These are phyloP conservation scores for Zymoseptoria crescenta DNA, from an alignment of 2,329 filamentous ascomycete species.

Conservation along the genomic window DNA sequence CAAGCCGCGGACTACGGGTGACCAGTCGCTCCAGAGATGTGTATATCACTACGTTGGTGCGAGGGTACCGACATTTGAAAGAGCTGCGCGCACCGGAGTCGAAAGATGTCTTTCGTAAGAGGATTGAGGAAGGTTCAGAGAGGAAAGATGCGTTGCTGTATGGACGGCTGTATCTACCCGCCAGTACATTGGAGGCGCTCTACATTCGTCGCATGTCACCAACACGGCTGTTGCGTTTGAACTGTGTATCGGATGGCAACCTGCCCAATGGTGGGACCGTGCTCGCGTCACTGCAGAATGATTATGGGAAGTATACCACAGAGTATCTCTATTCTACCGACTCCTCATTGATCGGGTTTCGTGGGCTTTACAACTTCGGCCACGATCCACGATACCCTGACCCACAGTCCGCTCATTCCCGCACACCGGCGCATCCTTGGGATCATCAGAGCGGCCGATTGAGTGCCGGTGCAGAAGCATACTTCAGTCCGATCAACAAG, in stretches of 20 bases:
- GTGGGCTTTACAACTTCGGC: conserved; percentile 92
- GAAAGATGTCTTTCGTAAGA: conserved; percentile 39
- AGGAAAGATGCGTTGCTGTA: conserved; percentile 60
- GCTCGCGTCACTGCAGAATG: conserved; percentile 67
- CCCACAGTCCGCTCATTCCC: conserved; percentile 10
- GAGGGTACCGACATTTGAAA: conserved; percentile 72
- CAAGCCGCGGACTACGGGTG: conserved; percentile 66
- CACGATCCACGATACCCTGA: conserved; percentile 48
- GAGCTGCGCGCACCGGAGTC: conserved; percentile 52
- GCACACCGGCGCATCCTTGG: conserved; percentile 25
- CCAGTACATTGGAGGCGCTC: conserved; percentile 77
- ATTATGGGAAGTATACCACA: conserved; percentile 76
- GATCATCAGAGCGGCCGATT: conserved; percentile 71
- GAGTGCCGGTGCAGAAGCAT: conserved; percentile 84
- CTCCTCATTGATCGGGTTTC: conserved; percentile 75
- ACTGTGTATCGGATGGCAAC: conserved; percentile 64
- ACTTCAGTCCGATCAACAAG: conserved; percentile 93
- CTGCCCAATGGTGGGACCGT: conserved; percentile 70
- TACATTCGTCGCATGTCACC: conserved; percentile 72
- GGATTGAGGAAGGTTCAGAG: conserved; percentile 42
- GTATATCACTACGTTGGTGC: conserved; percentile 67
- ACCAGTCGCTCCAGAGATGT: conserved; percentile 65
- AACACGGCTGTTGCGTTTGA: conserved; percentile 70
- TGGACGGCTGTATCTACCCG: conserved; percentile 72
- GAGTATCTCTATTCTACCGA: conserved; percentile 92